These are phyloP conservation scores for Phytophthora europaea DNA, from an alignment of 352 stramenopile species.

Conservation along the genomic window DNA sequence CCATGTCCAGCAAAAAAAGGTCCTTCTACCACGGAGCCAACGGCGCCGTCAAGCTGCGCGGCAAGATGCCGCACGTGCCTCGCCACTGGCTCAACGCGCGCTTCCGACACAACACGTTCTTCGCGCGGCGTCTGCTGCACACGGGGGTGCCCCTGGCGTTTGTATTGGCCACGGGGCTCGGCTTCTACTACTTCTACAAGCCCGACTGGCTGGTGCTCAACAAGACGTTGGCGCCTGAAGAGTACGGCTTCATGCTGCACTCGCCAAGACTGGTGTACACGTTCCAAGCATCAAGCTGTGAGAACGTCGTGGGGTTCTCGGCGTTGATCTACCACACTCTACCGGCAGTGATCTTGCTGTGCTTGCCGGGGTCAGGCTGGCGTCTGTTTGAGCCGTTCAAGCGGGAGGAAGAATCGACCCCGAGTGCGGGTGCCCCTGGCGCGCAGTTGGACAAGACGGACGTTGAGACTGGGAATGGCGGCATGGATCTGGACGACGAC, in stretches of 20 bases:
- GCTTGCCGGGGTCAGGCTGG: constrained; percentile 62
- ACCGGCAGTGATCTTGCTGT: constrained; percentile 67
- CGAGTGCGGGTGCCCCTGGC: neutral
- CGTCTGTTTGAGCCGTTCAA: constrained; percentile 83
- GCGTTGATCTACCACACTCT: constrained; percentile 77
- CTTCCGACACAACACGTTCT: constrained; percentile 85
- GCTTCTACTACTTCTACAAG: constrained; percentile 82
- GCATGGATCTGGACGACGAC: constrained; percentile 39
- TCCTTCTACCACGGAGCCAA: constrained; percentile 57
- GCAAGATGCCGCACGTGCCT: constrained; percentile 64
- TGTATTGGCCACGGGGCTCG: constrained; percentile 56
- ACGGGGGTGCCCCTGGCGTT: constrained; percentile 49
- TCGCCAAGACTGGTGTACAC: constrained; percentile 65
- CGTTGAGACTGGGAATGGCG: constrained; percentile 33
- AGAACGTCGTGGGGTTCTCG: constrained; percentile 86
- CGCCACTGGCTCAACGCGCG: constrained; percentile 64
- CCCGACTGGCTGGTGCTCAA: constrained; percentile 62
- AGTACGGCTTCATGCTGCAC: constrained; percentile 64
- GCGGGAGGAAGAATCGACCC: constrained; percentile 36
- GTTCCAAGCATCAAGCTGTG: constrained; percentile 72
- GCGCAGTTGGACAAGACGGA: constrained; percentile 32
- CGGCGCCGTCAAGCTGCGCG: constrained; percentile 36
- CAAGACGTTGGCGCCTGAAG: constrained; percentile 7
- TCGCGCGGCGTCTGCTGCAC: constrained; percentile 67
- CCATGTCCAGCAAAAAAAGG: constrained; percentile 57